Percentiles rank a stretch among this genome's conserved stretches.
These are phyloP conservation scores for Scheffersomyces cryptocercus DNA, from an alignment of 1,139 yeast species.

Conservation along the genomic window DNA sequence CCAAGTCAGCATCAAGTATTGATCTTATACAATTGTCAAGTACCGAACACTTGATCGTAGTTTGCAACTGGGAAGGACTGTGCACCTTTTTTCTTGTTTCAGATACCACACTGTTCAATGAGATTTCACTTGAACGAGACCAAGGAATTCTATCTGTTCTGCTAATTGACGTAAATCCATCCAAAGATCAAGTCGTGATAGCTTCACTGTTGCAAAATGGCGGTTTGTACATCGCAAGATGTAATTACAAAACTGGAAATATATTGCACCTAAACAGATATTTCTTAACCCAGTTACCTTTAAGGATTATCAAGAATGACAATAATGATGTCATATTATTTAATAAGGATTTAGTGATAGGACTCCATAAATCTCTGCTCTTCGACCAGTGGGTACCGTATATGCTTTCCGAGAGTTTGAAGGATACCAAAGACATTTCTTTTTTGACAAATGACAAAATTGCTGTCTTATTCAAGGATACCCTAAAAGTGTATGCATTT, in stretches of 20 bases:
- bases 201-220: too few relatives aligned
- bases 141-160: too few relatives aligned
- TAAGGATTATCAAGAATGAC: constrained; percentile 10
- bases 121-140: too few relatives aligned
- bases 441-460: constrained; percentile 8
- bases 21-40: too few relatives aligned
- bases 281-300: constrained; percentile 9
- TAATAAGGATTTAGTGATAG: constrained; percentile 11
- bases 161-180: too few relatives aligned
- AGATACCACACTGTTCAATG: too few relatives aligned
- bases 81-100: too few relatives aligned
- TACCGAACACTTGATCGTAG: too few relatives aligned
- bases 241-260: neutral
- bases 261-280: neutral
- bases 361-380: constrained; percentile 4
- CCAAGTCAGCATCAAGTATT: too few relatives aligned
- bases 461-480: constrained; percentile 6
- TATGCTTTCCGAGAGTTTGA: constrained; percentile 3
- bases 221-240: too few relatives aligned
- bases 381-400: constrained; percentile 5
- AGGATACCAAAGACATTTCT: constrained; percentile 11
- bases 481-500: constrained; percentile 10
- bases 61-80: too few relatives aligned
- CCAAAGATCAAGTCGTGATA: too few relatives aligned
- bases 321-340: constrained; percentile 10